Evolutionary conservation across 225 moss, liverwort and hornwort genomes (phyloP), one percentile per base, ranked within the genome.

Genomic region (Rhytidiadelphus loreus): DNA sequence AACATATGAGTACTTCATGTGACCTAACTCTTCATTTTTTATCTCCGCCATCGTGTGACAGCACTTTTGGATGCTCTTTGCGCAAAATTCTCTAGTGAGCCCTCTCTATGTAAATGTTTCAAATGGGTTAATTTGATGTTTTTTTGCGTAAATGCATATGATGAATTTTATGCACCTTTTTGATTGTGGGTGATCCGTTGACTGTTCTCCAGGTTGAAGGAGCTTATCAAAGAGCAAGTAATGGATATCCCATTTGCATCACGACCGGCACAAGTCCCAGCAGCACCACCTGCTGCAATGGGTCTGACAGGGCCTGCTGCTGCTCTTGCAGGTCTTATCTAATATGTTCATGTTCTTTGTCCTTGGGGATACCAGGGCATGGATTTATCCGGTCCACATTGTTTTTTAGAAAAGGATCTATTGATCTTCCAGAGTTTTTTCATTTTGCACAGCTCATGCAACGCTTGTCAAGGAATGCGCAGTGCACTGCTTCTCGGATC

Each of bases 141-240:
- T 41, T 66, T 59, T 19, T 39, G 77, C 83, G 29, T 71, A 78
- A 30, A 77, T n/a, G 55, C 33, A 29, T 71, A 39, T 86, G 86
- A 78, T 86, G 85, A 70, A 57, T 57, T 80, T 60, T 81, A 37
- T 78, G 72, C 72, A 52, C 53, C 41, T 79, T 86, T 61, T 76
- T 89, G 41, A 89, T 74, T 48, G 48, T 53, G n/a, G 58, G 80
- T 83, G 81, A 78, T 82, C 55, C 88, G 60, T 30, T 88, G 80
- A 89, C 32, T 80, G 76, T 80, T 63, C 37, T 79, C 50, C 94
- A 98, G 97, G 94, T 87, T 98, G 65, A 98, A 98, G 93, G 97
- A 98, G 89, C 94, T 96, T 44, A 94, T 98, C 68, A 98, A 98
- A 83, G 97, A 98, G 91, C 96, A 98, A 81, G 89, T 98, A 50